Evolutionary conservation across 2,329 filamentous ascomycete genomes (phyloP).

Genomic region (Saccharata proteae): DNA sequence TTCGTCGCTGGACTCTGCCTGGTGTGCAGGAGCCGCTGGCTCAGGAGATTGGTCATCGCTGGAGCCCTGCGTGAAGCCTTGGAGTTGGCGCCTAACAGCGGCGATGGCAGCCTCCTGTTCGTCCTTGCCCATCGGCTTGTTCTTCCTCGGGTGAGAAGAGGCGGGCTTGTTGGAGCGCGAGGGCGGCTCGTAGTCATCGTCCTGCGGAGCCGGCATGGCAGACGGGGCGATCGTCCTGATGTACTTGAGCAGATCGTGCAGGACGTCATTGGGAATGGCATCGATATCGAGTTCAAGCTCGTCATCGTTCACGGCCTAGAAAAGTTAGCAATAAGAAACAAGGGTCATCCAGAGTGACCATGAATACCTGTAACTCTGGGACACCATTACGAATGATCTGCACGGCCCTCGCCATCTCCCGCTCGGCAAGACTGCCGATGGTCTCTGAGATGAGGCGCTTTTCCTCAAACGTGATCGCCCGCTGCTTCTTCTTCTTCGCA

Average conservation of each 20-base stretch:
- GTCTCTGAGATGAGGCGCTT: constrained; percentile 85
- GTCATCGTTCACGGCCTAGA: constrained; percentile 38
- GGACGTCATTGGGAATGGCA: constrained; percentile 41
- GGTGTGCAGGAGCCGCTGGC: constrained; percentile 15
- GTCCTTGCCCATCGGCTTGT: constrained; percentile 63
- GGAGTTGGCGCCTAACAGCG: constrained; percentile 47
- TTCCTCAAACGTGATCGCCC: constrained; percentile 61
- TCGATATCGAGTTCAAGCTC: constrained; percentile 57
- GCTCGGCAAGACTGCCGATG: constrained; percentile 67
- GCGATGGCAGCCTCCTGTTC: constrained; percentile 59
- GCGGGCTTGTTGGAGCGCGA: constrained; percentile 24
- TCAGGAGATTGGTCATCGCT: constrained; percentile 32
- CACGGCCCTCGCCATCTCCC: constrained; percentile 69
- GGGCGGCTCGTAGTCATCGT: constrained; percentile 39
- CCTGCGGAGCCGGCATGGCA: constrained; percentile 14
- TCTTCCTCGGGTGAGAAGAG: constrained; percentile 52
- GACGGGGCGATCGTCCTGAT: constrained; percentile 28
- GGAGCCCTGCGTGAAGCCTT: constrained; percentile 25
- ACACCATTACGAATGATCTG: constrained; percentile 81
- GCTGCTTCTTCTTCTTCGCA: constrained; percentile 40
- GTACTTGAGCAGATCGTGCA: constrained; percentile 44
- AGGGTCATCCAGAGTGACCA: background rate
- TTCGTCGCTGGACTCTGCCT: constrained; percentile 40
- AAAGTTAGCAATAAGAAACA: background rate
- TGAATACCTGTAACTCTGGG: constrained; percentile 52